Evolutionary conservation across 176 grass and related monocot species (phyloP).

Genomic region (Alopecurus myosuroides): DNA sequence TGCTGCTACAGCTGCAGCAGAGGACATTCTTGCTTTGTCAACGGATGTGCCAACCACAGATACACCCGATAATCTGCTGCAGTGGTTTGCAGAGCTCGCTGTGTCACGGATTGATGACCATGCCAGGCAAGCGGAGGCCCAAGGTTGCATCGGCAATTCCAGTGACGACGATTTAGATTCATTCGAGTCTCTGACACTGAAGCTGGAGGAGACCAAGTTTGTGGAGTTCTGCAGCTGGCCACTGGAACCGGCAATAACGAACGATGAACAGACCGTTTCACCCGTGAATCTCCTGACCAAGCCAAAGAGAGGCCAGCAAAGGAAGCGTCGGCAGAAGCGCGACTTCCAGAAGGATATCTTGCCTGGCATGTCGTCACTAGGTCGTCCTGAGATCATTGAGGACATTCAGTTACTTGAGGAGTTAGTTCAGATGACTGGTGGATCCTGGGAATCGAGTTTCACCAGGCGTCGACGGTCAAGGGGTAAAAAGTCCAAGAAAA

Average conservation of each 20-base stretch:
- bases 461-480: slow-evolving; percentile 35
- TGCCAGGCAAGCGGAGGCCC: slow-evolving; percentile 2
- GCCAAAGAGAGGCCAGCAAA: slow-evolving; percentile 59
- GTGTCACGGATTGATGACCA: slow-evolving; percentile 20
- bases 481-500: slow-evolving; percentile 42
- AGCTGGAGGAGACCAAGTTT: slow-evolving; percentile 66
- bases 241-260: slow-evolving; percentile 14
- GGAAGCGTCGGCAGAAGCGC: slow-evolving; percentile 62
- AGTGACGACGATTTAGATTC: slow-evolving; percentile 53
- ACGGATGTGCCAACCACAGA: slow-evolving; percentile 24
- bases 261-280: slow-evolving; percentile 42
- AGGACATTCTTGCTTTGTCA: slow-evolving; percentile 70
- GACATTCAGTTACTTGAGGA: slow-evolving; percentile 76
- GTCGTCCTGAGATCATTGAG: slow-evolving; percentile 78
- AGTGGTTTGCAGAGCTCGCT: slow-evolving; percentile 66
- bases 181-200: slow-evolving; percentile 81
- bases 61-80: slow-evolving; percentile 30
- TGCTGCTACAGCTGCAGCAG: slow-evolving; percentile 41
- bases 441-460: slow-evolving; percentile 43
- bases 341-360: slow-evolving; percentile 93
- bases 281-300: slow-evolving; percentile 45
- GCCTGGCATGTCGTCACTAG: slow-evolving; percentile 64
- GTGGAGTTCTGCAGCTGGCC: slow-evolving; percentile 58
- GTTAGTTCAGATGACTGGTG: slow-evolving; percentile 55
- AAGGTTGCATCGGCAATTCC: slow-evolving; percentile 9